Base-by-base conservation (phyloP, 176 grass and related monocot species). In the Aegilops longissima region DNA sequence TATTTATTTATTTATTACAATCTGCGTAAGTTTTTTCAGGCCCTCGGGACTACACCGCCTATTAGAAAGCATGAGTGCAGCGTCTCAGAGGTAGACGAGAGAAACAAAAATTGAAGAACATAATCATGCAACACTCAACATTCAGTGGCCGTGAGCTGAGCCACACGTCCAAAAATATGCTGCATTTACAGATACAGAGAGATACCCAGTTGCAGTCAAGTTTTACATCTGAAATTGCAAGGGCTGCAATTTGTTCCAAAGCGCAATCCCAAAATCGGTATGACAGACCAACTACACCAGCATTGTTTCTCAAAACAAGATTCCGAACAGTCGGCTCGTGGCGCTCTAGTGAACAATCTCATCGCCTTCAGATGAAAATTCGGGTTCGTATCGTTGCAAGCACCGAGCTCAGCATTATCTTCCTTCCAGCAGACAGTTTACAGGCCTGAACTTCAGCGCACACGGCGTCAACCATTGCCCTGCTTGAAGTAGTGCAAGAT, bases 401-500 rank as follows among this genome's bases (percentile, higher is more conserved):
- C 17, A 2, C 52, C 68, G 49, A 12, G 40, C 25, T 11, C 52
- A 73, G 36, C 18, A 49, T 23, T 9, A 54, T 54, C 51, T 54
- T n/a, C 30, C 42, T 56, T 78, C 83, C 30, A 8, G 10, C 14
- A 11, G 1, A 77, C 8, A 21, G 68, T 77, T 78, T 56, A 24
- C 44, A 78, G 42, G 21, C 39, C 54, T 52, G 20, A 9, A 18
- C 25, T 54, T 42, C 44, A 67, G 1, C 9, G 73, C 9, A 17
- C 25, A 77, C 9, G 33, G n/a, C 3, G 10, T 84, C 76, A 83
- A 11, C 62, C 70, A 47, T 78, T 58, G 30, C 49, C 70, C 23
- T 87, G 76, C 49, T 62, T 87, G 4, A 96, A 88, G 52, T 86
- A 68, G 79, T 96, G 85, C 80, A 88, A 76, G 70, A 98, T 91